Base-by-base conservation (phyloP, 768 basidiomycete species). In the Sistotremastrum suecicum region DNA sequence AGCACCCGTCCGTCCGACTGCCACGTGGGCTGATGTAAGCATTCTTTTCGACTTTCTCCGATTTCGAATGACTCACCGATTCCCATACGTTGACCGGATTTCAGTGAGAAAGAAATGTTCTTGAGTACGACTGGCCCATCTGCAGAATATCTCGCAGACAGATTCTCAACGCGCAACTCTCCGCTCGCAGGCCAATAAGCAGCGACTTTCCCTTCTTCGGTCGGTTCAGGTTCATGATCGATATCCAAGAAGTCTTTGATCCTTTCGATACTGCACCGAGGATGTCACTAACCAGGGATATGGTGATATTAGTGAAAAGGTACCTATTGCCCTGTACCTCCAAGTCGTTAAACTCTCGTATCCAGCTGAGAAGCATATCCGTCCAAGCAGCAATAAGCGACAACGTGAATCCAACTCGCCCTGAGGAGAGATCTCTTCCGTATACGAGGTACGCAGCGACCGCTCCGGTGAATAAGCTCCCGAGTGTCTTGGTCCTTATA, bases 151-250 rank as follows among this genome's bases (percentile, higher is more conserved):
- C 50, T 37, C 5, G 66, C 66, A 7, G 54, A 58, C 0, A 67
- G 54, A 31, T 62, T 60, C 36, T 67, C 58, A 5, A 67, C 56
- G 20, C 55, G 48, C 37, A 67, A 58, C 10, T 54, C 48, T 5
- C 67, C 67, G 0, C 62, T 62, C 1, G 65, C 55, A 0, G 67
- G 67, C 67, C 67, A 68, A 28, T 63, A 59, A 1, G 67, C 66
- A 2, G 67, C 63, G 3, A 66, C 66, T 38, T 57, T 54, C 29
- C 63, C 63, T 3, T 44, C 37, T 4, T 51, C 45, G 0, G 54
- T 51, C 2, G 52, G 46, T 33, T 48, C 39, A 1, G 62, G 60
- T 51, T 69, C 67, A 35, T 62, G 61, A 28, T 63, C 64, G 48
- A 66, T 64, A 32, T 60, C 53, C 7, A 67, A 48, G 50, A 64